These are phyloP conservation scores for Komagataea norvegica DNA, from an alignment of 1,139 yeast genomes.

Conservation along the genomic window DNA sequence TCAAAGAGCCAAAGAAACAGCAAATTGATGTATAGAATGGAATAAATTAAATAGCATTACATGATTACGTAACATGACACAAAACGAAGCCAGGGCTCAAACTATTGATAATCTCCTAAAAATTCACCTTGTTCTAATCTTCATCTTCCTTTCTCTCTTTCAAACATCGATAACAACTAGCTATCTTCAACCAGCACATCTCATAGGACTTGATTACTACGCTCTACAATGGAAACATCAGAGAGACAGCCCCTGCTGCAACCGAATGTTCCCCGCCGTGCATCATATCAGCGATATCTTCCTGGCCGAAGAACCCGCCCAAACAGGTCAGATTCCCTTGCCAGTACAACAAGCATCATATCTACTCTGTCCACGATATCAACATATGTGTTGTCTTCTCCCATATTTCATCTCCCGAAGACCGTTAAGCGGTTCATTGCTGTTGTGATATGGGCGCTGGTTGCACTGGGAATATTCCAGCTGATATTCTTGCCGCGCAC, in stretches of 20 bases:
- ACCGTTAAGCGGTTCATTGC: slow-evolving; percentile 18
- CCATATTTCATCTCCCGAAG: slow-evolving; percentile 9
- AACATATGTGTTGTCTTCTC: slow-evolving; percentile 17
- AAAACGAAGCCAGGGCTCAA: too few species aligned
- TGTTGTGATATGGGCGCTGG: slow-evolving; percentile 21
- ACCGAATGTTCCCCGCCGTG: neutral
- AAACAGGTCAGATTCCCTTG: slow-evolving; percentile 7
- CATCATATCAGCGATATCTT: slow-evolving; percentile 1
- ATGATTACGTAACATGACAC: slow-evolving; percentile 6
- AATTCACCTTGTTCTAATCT: too few species aligned
- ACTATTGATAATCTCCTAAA: too few species aligned
- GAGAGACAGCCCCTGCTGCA: slow-evolving; percentile 4
- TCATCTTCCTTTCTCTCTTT: too few species aligned
- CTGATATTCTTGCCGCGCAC: slow-evolving; percentile 83
- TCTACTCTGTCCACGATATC: slow-evolving; percentile 17
- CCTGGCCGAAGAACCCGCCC: slow-evolving; percentile 3
- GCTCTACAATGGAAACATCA: slow-evolving; percentile 1
- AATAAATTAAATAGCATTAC: neutral
- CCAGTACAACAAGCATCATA: slow-evolving; percentile 12
- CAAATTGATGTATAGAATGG: slow-evolving; percentile 1
- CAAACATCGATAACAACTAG: too few species aligned
- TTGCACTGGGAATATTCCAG: slow-evolving; percentile 22
- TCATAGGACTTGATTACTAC: too few species aligned
- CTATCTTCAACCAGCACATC: too few species aligned
- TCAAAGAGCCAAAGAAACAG: slow-evolving; percentile 7